Conservation (phyloP, 352 stramenopile species). For the Thraustochytrium striatum region DNA sequence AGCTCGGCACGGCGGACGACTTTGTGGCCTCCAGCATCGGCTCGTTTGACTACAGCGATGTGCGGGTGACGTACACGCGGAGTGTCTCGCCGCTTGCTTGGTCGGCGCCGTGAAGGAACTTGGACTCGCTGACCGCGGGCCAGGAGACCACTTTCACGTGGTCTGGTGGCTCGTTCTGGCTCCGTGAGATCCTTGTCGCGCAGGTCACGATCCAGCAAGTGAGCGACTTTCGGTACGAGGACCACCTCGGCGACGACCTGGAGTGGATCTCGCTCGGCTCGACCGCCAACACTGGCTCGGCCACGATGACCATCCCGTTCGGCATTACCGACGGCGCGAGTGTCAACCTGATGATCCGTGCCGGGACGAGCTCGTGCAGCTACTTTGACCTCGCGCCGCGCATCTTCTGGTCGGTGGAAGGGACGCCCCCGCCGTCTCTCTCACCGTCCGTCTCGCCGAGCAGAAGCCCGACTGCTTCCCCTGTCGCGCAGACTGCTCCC, state of each 20-base stretch:
- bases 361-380: too few species aligned
- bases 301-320: slow-evolving; percentile 17
- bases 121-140: background rate
- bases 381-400: too few species aligned
- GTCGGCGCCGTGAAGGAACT: too few species aligned
- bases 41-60: background rate
- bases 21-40: slow-evolving; percentile 2
- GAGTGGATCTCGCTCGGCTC: slow-evolving; percentile 16
- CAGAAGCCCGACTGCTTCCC: too few species aligned
- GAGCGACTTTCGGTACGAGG: background rate
- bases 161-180: background rate
- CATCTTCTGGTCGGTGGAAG: too few species aligned
- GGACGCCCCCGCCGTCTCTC: too few species aligned
- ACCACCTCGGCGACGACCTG: slow-evolving; percentile 33
- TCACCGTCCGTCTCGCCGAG: too few species aligned
- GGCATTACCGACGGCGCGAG: too few species aligned
- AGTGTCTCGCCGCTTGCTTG: background rate
- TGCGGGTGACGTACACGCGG: background rate
- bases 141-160: background rate
- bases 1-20: too few species aligned
- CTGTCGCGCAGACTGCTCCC: too few species aligned
- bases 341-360: too few species aligned
- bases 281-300: slow-evolving; percentile 7
- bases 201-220: background rate
- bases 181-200: background rate